Conservation (phyloP, 768 basidiomycete species). For the Favolaschia claudopus region DNA sequence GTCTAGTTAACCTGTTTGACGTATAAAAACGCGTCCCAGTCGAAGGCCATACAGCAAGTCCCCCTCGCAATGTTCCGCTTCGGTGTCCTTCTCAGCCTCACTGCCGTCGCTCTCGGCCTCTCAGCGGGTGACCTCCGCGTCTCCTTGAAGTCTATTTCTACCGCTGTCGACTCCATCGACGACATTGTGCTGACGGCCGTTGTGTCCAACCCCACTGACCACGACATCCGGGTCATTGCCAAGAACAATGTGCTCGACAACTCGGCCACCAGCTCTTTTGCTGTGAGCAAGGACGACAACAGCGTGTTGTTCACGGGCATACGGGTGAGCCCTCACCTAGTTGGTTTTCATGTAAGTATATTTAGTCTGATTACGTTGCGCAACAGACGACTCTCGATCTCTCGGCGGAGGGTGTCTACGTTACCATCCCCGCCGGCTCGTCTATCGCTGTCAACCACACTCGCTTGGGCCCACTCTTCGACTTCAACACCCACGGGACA, state of each 20-base stretch:
- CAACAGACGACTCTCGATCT: constrained; percentile 13
- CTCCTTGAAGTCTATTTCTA: constrained; percentile 11
- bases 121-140: constrained; percentile 15
- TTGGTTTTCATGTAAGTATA: not conserved
- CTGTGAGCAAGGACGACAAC: constrained; percentile 12
- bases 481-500: constrained; percentile 15
- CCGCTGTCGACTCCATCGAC: constrained; percentile 14
- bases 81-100: constrained; percentile 13
- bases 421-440: constrained; percentile 22
- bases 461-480: constrained; percentile 13
- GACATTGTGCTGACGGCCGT: constrained; percentile 20
- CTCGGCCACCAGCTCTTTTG: constrained; percentile 15
- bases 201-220: constrained; percentile 17
- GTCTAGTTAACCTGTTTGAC: no score
- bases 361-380: not conserved
- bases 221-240: constrained; percentile 20
- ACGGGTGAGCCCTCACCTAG: not conserved
- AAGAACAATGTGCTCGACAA: constrained; percentile 24
- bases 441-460: constrained; percentile 25
- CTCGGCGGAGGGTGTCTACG: constrained; percentile 7
- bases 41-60: no score
- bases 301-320: constrained; percentile 17
- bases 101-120: constrained; percentile 9
- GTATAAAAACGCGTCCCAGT: no score
- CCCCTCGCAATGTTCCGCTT: constrained; percentile 24